A percentile compares a stretch with the other conserved stretches of the same genome.
Conservation (phyloP, 1,284 basidiomycete species). For the Heterobasidion parviporum region DNA sequence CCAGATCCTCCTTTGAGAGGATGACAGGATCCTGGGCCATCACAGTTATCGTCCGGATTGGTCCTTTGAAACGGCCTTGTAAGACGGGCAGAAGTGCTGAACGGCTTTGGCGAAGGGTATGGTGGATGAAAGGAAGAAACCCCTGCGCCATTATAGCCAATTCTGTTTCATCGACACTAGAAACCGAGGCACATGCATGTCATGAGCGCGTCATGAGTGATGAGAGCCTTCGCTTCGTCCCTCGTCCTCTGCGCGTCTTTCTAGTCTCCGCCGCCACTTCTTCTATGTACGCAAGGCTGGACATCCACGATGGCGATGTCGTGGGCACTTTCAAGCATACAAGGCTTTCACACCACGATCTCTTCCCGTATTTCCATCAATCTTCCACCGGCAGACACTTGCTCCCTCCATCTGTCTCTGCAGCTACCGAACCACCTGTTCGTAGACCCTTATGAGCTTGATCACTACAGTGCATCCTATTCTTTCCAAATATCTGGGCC, state of each 20-base stretch:
- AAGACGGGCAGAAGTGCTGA: too few species aligned
- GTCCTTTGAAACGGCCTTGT: too few species aligned
- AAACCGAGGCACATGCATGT: too few species aligned
- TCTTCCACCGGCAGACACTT: neutral
- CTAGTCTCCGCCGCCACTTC: too few species aligned
- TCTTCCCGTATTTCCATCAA: neutral
- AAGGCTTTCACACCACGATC: constrained; percentile 2
- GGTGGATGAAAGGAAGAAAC: too few species aligned
- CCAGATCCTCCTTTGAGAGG: constrained; percentile 34
- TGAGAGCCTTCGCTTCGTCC: too few species aligned
- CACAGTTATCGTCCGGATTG: neutral
- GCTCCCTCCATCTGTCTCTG: neutral
- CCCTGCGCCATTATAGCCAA: too few species aligned
- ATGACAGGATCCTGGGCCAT: constrained; percentile 26
- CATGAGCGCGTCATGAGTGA: too few species aligned
- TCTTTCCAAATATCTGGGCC: neutral
- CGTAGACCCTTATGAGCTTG: constrained; percentile 1
- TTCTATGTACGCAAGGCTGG: neutral
- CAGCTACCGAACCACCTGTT: neutral
- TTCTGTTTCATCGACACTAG: too few species aligned
- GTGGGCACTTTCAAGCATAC: neutral
- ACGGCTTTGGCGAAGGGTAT: too few species aligned
- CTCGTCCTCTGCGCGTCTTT: too few species aligned
- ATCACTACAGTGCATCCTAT: neutral
- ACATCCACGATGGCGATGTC: neutral